Base-by-base conservation (phyloP, 306 rosid genomes). In the Acacia confusa region DNA sequence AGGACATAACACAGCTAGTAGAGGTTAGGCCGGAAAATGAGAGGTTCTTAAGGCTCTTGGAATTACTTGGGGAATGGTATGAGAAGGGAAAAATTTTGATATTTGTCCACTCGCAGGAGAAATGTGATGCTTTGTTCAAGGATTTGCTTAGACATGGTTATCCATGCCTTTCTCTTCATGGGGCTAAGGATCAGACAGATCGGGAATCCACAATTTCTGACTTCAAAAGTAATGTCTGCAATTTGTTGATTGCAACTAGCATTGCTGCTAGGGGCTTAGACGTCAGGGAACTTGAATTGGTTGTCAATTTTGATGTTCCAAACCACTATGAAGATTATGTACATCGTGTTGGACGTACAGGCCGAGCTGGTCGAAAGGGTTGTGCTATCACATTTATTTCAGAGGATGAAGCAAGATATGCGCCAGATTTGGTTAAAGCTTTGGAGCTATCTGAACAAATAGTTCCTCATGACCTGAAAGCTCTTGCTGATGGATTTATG, bases 291-390 rank as follows among this genome's bases (percentile, higher is more conserved):
- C 98, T 94, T 27, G 98, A 94, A 82, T 89, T 94, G 82, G 98
- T 92, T 82, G 84, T 94, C 48, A 94, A 94, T 86, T 94, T 75
- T 85, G 97, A 94, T 86, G 94, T 79, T 75, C 97, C 98, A 44
- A 94, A 94, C 84, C 98, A 94, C 89, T 94, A 94, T 32, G 98
- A 94, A 88, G 98, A 94, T 75, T 94, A 94, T 83, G 98, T 94
- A 47, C 98, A 94, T 75, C 97, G 97, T 14, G 98, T 94, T 79
- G 97, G 97, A 48, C 97, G 97, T 55, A 94, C 98, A 13, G 98
- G 98, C 30, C 93, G 97, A 34, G 98, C 98, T 81, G 98, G 97
- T 9, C 92, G 95, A 57, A 92, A 94, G 83, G 98, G 97, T 41
- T 94, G 94, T 67, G 94, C 97, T 47, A 94, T 94, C 74, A 94